A percentile compares a stretch with the other conserved stretches of the same genome.
Evolutionary conservation across 257 asterid species (phyloP).

Genomic region (Jacaranda copaia): DNA sequence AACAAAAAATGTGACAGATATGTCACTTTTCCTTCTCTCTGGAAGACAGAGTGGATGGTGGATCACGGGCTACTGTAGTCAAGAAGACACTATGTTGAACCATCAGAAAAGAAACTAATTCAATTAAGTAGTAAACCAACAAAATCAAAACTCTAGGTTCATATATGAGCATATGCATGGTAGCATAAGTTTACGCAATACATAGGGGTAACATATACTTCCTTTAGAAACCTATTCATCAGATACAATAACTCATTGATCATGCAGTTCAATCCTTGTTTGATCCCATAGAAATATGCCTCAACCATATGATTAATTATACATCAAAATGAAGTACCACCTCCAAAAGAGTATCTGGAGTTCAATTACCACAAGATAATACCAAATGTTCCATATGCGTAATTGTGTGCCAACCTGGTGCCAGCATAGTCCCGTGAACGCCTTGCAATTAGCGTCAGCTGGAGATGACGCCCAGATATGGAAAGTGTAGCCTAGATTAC

Average conservation of each 20-base stretch:
- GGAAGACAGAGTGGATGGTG: background rate
- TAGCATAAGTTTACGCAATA: background rate
- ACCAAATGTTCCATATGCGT: constrained; percentile 12
- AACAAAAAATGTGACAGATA: too few relatives aligned
- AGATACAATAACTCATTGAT: background rate
- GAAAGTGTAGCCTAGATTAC: constrained; percentile 58
- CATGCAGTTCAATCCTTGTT: background rate
- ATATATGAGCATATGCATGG: background rate
- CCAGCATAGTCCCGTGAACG: constrained; percentile 90
- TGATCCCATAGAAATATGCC: background rate
- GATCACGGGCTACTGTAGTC: background rate
- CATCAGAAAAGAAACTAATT: background rate
- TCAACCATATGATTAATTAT: constrained; percentile 16
- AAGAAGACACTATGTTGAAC: background rate
- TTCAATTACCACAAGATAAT: background rate
- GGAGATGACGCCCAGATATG: constrained; percentile 64
- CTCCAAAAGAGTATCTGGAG: constrained; percentile 11
- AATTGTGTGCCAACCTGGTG: constrained; percentile 58
- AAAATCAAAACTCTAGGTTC: background rate
- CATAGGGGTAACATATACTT: background rate
- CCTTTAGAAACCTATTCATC: background rate
- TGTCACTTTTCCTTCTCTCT: background rate
- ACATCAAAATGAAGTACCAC: constrained; percentile 1
- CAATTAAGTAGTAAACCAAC: background rate
- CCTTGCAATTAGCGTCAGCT: constrained; percentile 65